These are phyloP conservation scores for Plantago elongata DNA, from an alignment of 257 asterid species.

Conservation along the genomic window DNA sequence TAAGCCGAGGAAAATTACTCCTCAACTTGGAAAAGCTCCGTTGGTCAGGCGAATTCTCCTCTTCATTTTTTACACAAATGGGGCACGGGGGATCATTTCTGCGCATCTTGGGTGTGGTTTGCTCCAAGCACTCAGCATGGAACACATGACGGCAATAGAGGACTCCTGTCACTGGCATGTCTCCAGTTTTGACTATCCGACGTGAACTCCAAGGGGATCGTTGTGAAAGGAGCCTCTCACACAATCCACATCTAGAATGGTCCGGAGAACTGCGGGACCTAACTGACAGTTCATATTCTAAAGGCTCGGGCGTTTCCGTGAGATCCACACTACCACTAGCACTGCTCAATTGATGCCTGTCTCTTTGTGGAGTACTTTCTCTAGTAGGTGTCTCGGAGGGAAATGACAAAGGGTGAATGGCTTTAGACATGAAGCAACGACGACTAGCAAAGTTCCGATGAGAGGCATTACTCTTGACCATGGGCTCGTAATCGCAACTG, in stretches of 20 bases:
- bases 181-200: slow-evolving; percentile 74
- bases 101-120: slow-evolving; percentile 73
- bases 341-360: slow-evolving; percentile 54
- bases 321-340: slow-evolving; percentile 74
- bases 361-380: slow-evolving; percentile 48
- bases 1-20: slow-evolving; percentile 53
- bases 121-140: slow-evolving; percentile 96
- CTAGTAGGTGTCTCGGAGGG: slow-evolving; percentile 51
- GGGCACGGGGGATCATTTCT: slow-evolving; percentile 93
- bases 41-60: slow-evolving; percentile 56
- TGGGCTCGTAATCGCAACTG: slow-evolving; percentile 63
- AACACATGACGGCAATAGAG: slow-evolving; percentile 88
- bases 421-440: slow-evolving; percentile 84
- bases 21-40: slow-evolving; percentile 51
- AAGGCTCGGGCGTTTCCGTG: slow-evolving; percentile 49
- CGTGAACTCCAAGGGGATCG: slow-evolving; percentile 94
- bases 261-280: slow-evolving; percentile 46
- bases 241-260: slow-evolving; percentile 65
- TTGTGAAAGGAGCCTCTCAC: slow-evolving; percentile 85
- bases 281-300: slow-evolving; percentile 37
- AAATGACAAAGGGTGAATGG: slow-evolving; percentile 76
- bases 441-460: slow-evolving; percentile 62
- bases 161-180: slow-evolving; percentile 91
- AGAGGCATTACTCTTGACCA: slow-evolving; percentile 57
- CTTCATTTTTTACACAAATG: slow-evolving; percentile 57